phyloP scores from a whole-genome alignment of 306 rosid species.

The Corylus americana region DNA sequence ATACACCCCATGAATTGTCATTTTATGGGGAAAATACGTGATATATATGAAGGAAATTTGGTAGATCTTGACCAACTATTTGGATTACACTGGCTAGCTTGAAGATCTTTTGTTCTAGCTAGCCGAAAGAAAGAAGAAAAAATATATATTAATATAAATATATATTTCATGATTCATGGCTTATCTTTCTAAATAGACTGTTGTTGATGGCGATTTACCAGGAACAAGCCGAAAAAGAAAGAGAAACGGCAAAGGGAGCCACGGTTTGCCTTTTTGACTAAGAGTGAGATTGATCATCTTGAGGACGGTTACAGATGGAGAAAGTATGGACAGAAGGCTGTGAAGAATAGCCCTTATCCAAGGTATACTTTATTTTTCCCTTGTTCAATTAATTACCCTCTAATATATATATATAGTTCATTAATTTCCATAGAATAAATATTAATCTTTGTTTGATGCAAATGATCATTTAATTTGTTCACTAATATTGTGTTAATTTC shows the following conservation, averaged over 20 bases:
- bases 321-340: conserved; percentile 95
- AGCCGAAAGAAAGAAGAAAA: too few species aligned
- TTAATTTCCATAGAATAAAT: background rate
- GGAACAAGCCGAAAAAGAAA: conserved; percentile 71
- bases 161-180: too few species aligned
- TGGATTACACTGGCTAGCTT: too few species aligned
- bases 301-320: conserved; percentile 98
- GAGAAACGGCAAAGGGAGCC: conserved; percentile 79
- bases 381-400: background rate
- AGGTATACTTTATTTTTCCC: conserved; percentile 41
- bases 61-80: background rate
- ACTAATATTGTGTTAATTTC: background rate
- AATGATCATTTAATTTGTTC: background rate
- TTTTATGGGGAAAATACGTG: too few species aligned
- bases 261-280: conserved; percentile 81
- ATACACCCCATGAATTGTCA: background rate
- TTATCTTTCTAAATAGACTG: conserved; percentile 18
- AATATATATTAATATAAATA: too few species aligned
- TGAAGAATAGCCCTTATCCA: conserved; percentile 91
- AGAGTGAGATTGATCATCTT: conserved; percentile 88
- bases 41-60: background rate
- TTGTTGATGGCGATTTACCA: conserved; percentile 35
- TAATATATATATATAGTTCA: background rate
- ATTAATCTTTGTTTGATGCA: background rate
- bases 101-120: background rate